Conservation (phyloP, 2,329 filamentous ascomycete species). For the Trichoderma gracile region DNA sequence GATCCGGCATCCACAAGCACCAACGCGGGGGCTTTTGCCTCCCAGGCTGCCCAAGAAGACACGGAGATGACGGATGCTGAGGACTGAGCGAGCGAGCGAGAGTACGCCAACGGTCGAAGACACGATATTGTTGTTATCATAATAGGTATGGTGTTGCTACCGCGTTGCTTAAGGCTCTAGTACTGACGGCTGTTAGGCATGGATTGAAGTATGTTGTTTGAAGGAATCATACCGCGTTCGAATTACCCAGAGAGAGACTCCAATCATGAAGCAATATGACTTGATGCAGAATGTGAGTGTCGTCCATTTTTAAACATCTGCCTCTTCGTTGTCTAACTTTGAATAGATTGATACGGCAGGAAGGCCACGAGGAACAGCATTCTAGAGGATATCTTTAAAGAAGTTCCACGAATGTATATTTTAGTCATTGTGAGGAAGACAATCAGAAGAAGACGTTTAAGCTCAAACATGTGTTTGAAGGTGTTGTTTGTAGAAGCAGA, state of each 20-base stretch:
- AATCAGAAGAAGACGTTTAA: not conserved
- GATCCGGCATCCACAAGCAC: not conserved
- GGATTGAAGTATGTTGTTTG: not conserved
- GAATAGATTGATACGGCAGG: not conserved
- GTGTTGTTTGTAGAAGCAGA: not conserved
- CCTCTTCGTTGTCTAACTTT: not conserved
- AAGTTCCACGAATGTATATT: not conserved
- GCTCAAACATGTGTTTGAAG: not conserved
- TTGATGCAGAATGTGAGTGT: not conserved
- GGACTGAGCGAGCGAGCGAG: not conserved
- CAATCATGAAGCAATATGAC: not conserved
- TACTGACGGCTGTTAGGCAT: not conserved
- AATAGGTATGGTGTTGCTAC: not conserved
- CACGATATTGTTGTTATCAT: not conserved
- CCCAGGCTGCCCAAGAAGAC: not conserved
- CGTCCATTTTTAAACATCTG: not conserved
- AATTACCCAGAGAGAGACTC: not conserved
- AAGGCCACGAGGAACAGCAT: not conserved
- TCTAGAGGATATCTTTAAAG: not conserved
- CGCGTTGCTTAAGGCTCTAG: not conserved
- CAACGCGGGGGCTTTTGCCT: not conserved
- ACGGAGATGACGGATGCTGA: constrained; percentile 7
- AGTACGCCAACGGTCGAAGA: not conserved
- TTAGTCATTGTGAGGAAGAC: constrained; percentile 1
- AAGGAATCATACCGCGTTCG: not conserved